Conservation (phyloP, 345 rosid genomes). For the Lepidium didymum region DNA sequence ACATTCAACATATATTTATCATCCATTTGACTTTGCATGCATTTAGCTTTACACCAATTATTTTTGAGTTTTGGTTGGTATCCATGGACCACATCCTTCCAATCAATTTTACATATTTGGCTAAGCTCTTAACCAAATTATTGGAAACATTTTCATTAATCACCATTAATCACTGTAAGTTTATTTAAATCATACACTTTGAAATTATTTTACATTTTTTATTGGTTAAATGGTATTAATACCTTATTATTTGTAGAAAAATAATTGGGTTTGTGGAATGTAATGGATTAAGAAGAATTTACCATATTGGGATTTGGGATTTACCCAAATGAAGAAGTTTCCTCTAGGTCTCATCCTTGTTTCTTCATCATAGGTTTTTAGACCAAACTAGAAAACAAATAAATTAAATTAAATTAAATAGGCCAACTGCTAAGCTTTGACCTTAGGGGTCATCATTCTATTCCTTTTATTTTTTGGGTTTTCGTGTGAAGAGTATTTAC, state of each 20-base stretch:
- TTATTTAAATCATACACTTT: not conserved
- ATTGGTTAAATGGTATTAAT: too few relatives aligned
- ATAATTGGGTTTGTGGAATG: constrained; percentile 3
- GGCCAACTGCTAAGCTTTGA: constrained; percentile 33
- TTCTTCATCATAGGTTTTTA: not conserved
- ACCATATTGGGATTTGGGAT: constrained; percentile 30
- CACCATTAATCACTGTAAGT: not conserved
- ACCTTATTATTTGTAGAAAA: not conserved
- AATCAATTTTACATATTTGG: not conserved
- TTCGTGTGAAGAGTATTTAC: constrained; percentile 14
- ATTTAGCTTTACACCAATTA: constrained; percentile 14
- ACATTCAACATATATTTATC: constrained; percentile 30
- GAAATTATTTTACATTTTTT: not conserved
- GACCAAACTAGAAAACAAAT: not conserved
- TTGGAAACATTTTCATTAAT: not conserved
- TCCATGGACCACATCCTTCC: constrained; percentile 13
- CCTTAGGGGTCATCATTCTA: constrained; percentile 29
- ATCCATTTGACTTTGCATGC: constrained; percentile 32
- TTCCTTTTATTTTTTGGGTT: not conserved
- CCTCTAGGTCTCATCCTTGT: constrained; percentile 5
- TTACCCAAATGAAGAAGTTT: constrained; percentile 32
- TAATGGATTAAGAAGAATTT: constrained; percentile 10
- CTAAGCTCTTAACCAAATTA: not conserved
- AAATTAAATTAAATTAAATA: not conserved
- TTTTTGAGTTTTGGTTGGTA: constrained; percentile 5